A percentile compares a stretch with the other conserved stretches of the same genome.
Evolutionary conservation across 2,329 filamentous ascomycete species (phyloP).

Genomic region (Colletotrichum musicola): DNA sequence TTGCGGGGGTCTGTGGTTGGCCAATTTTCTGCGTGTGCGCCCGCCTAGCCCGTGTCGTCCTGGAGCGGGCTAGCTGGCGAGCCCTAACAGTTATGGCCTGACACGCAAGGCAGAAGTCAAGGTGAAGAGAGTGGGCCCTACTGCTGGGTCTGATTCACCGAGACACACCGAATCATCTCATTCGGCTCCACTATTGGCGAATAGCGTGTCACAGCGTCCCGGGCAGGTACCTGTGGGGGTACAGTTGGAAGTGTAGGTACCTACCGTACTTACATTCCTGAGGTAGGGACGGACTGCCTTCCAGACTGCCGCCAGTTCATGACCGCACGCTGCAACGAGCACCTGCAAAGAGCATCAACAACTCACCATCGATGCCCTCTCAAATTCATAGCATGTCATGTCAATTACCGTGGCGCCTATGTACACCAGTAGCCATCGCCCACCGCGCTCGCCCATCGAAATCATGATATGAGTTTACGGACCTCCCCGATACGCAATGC

Average conservation of each 20-base stretch:
- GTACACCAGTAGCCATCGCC: constrained; percentile 29
- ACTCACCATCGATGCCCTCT: background rate
- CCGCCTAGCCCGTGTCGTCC: constrained; percentile 19
- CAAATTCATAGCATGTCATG: constrained; percentile 6
- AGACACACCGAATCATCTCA: constrained; percentile 13
- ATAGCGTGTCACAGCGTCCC: background rate
- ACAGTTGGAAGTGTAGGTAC: no score
- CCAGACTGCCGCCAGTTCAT: no score
- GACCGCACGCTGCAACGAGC: no score
- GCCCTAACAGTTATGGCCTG: constrained; percentile 47
- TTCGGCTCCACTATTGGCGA: constrained; percentile 6
- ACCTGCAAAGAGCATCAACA: no score
- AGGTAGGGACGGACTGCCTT: no score
- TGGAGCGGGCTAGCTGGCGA: constrained; percentile 44
- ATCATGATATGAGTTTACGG: constrained; percentile 30
- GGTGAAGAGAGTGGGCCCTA: background rate
- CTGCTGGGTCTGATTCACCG: background rate
- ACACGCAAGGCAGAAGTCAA: constrained; percentile 38
- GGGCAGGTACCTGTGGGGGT: no score
- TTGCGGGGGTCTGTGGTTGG: constrained; percentile 37
- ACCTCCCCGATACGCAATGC: constrained; percentile 36
- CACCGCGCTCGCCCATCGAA: constrained; percentile 11
- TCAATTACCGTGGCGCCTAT: constrained; percentile 38
- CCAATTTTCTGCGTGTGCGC: constrained; percentile 42
- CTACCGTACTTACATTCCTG: no score